A percentile compares a stretch with the other conserved stretches of the same genome.
phyloP scores from a whole-genome alignment of 2,329 filamentous ascomycete species.

The Alternaria brassicicola region DNA sequence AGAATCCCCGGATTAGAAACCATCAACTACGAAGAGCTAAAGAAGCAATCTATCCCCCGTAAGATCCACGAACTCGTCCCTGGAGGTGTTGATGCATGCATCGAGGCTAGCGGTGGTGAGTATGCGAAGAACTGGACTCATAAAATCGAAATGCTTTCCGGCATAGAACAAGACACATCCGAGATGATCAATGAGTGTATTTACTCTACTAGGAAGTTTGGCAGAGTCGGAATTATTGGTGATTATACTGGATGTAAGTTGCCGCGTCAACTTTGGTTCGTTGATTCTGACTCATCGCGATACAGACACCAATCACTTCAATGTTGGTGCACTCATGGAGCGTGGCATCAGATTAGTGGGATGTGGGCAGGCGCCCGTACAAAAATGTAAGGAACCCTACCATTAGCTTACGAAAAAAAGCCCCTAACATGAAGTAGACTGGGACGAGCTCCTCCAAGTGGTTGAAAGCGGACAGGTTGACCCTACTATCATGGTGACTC shows the following conservation, averaged over 20 bases:
- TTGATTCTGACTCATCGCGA: no score
- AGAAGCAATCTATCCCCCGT: conserved; percentile 68
- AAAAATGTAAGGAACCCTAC: conserved; percentile 58
- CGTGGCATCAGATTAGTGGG: conserved; percentile 77
- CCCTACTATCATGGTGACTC: conserved; percentile 78
- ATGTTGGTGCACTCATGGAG: conserved; percentile 83
- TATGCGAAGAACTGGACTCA: conserved; percentile 67
- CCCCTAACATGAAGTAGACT: conserved; percentile 54
- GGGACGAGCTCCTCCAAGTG: conserved; percentile 73
- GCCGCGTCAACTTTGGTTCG: no score
- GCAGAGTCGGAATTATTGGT: conserved; percentile 77
- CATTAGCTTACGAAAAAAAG: no score
- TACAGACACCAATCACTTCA: conserved; percentile 73
- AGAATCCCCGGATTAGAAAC: conserved; percentile 67
- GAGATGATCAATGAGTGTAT: conserved; percentile 83
- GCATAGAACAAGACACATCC: conserved; percentile 81
- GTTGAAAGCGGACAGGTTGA: conserved; percentile 73
- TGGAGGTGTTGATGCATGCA: conserved; percentile 71
- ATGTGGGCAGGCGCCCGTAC: conserved; percentile 73
- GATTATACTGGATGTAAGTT: conserved; percentile 62
- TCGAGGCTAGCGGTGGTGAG: conserved; percentile 71
- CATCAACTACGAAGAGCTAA: conserved; percentile 71
- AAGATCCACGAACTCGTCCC: conserved; percentile 75
- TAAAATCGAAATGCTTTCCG: conserved; percentile 63
- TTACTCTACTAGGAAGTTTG: conserved; percentile 70